Percentiles rank a stretch among this genome's conserved stretches.
Evolutionary conservation across 495 filamentous ascomycete species (phyloP).

Genomic region (Penicillium manginii): DNA sequence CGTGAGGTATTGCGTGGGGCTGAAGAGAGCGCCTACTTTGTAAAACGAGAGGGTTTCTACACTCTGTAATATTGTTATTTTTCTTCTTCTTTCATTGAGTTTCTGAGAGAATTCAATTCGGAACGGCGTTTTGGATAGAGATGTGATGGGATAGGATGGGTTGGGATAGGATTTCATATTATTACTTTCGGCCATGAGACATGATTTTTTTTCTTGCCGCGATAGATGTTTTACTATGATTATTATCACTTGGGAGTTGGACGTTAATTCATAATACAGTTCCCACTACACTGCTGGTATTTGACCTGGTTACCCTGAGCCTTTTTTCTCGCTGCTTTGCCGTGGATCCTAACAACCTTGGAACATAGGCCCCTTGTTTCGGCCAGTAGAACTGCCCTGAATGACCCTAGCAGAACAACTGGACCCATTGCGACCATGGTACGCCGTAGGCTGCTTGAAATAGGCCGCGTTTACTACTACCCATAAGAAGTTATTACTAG

Average conservation of each 20-base stretch:
- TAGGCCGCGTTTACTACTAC: too few relatives aligned
- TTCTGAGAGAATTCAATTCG: constrained; percentile 4
- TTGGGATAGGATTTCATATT: constrained; percentile 8
- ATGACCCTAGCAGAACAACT: too few relatives aligned
- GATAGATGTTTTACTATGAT: constrained; percentile 16
- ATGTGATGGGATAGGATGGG: constrained; percentile 3
- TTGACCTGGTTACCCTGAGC: too few relatives aligned
- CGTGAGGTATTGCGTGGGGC: constrained; percentile 70
- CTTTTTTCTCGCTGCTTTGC: too few relatives aligned
- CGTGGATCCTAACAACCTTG: too few relatives aligned
- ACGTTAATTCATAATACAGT: too few relatives aligned
- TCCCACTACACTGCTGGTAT: too few relatives aligned
- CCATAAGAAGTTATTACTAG: too few relatives aligned
- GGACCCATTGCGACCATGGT: too few relatives aligned
- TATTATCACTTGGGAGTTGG: not conserved
- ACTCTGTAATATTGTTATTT: constrained; percentile 16
- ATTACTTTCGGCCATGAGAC: constrained; percentile 21
- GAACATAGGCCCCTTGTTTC: too few relatives aligned
- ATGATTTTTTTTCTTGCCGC: constrained; percentile 15
- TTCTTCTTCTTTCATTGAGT: constrained; percentile 14
- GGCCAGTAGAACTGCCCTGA: too few relatives aligned
- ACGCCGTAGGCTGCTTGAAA: too few relatives aligned
- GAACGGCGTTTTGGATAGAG: constrained; percentile 18
- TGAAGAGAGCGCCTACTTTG: constrained; percentile 57
- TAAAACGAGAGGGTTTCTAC: constrained; percentile 25